Conservation (phyloP, 148 eudicot species). For the Camellia sinensis region DNA sequence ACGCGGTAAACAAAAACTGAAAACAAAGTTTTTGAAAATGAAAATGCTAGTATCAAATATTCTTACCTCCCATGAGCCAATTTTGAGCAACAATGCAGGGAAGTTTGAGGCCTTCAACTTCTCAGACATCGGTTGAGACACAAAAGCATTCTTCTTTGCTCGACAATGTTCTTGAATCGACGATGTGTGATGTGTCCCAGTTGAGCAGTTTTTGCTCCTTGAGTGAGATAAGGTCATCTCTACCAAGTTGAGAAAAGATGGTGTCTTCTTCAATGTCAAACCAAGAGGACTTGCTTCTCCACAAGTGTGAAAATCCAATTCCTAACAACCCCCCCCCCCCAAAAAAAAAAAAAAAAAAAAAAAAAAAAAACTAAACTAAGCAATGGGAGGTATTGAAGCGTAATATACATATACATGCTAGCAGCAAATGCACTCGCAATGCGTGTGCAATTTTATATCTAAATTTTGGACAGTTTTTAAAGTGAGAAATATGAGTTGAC, state of each 20-base stretch:
- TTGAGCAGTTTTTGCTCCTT: background rate
- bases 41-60: too few relatives aligned
- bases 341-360: too few relatives aligned
- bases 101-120: slow-evolving; percentile 60
- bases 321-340: background rate
- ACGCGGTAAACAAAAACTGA: too few relatives aligned
- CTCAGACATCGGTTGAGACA: background rate
- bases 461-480: too few relatives aligned
- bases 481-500: too few relatives aligned
- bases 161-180: background rate
- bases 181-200: background rate
- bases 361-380: background rate
- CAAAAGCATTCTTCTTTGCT: background rate
- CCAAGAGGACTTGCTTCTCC: slow-evolving; percentile 21
- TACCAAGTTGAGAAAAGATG: slow-evolving; percentile 22
- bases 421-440: too few relatives aligned
- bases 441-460: too few relatives aligned
- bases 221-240: slow-evolving; percentile 11
- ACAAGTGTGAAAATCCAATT: background rate
- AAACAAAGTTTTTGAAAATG: too few relatives aligned
- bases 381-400: background rate
- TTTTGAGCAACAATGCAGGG: slow-evolving; percentile 39
- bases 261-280: slow-evolving; percentile 24
- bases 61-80: slow-evolving; percentile 63
- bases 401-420: background rate